Base-by-base conservation (phyloP, 306 rosid species). In the Mucuna pruriens region DNA sequence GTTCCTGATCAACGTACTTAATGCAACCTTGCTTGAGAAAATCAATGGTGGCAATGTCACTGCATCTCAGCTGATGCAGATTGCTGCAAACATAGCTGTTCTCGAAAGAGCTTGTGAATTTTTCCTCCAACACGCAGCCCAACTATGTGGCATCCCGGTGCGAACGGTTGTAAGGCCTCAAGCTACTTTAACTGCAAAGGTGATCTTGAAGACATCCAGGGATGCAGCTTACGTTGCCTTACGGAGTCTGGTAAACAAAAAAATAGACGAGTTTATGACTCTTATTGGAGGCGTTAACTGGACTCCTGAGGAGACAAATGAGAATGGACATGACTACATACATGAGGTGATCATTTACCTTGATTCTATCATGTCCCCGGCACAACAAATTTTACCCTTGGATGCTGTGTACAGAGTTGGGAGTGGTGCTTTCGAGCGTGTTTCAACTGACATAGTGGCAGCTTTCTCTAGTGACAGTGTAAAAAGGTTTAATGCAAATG, bases 51-150 rank as follows among this genome's bases (percentile, higher is more conserved):
- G 87, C 74, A 88, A 63, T 64, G 87, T 93, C 55, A 88, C 83
- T 42, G 90, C 86, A 34, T 79, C 98, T 76, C 97, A 91, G 82
- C 98, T 97, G 73, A 93, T 95, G 99, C 99, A 95, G 90, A 86
- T 95, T 55, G 90, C 96, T 75, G 90, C 99, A 36, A 95, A 95
- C 86, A 87, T 90, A 82, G 77, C 97, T 33, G 91, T 88, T 75
- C 87, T 95, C 5, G 99, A 95, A 90, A 89, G 93, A 85, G 96
- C 98, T 63, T 93, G 98, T 73, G 92, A 88, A 80, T 95, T 84
- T 84, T 95, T 95, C 86, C 82, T 95, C 58, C 82, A 86, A 31
- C 82, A 91, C 38, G 91, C 94, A 2, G 96, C 96, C 19, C 96
- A 93, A 82, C 88, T 90, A 20, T 90, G 96, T 80, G 98, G 97